Evolutionary conservation across 2,329 filamentous ascomycete species (phyloP), one percentile per base, ranked within the genome.

Genomic region (Trichophyton schoenleinii): DNA sequence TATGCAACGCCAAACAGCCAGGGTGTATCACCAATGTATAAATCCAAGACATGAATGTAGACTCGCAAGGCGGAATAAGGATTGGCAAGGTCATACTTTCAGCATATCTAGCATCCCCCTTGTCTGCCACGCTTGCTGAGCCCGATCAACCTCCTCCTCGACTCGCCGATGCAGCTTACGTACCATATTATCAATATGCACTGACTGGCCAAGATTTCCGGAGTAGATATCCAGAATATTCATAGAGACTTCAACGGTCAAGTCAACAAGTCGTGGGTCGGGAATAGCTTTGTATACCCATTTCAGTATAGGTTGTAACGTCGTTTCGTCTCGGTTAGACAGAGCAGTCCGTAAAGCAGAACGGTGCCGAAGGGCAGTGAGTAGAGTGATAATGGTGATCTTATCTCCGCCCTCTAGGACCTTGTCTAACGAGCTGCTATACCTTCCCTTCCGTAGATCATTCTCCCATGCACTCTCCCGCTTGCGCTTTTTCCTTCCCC

Each of bases 31-130:
- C 49, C 49, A n/a, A 34, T 53, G 49, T 31, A 53, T 25, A 53
- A 31, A 22, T 4, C 55, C 22, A 61, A n/a, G 60, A 53, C 22
- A 53, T 53, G 11, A 28, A 53, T 20, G 4, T 31, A 34, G 22
- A 53, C 13, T 13, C 22, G 22, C 22, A 53, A 22, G 9, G 11
- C 5, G 49, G 5, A 31, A 15, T 8, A 9, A 52, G 22, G 46
- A 22, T 31, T n/a, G n/a, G 13, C 15, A n/a, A 8, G 49, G 28
- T 53, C 49, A 64, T 34, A 22, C 42, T 49, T 72, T 83, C 65
- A 88, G 74, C 77, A 88, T 87, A 68, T 92, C 89, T 65, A 97
- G 75, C 91, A 97, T 96, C 1, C 92, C 94, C 66, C 83, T 83
- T 9, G 89, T 91, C 75, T 88, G 85, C 67, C 84, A 86, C 1